phyloP scores from a whole-genome alignment of 83 land plant species.

The Picea abies region DNA sequence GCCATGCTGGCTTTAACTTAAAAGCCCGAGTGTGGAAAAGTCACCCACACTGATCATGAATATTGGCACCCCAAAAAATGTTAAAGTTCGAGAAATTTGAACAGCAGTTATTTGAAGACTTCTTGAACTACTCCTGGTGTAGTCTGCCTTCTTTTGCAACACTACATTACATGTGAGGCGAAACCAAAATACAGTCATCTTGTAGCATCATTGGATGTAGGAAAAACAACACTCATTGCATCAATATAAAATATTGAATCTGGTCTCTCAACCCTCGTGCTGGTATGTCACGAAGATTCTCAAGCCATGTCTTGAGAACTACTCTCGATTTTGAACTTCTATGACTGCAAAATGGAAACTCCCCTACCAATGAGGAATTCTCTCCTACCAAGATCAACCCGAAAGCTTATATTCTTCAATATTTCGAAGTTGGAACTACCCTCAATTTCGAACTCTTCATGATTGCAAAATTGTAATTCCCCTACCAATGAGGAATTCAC shows the following conservation, averaged over 20 bases:
- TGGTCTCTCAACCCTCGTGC: neutral
- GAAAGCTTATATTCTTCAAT: no score
- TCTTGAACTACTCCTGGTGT: neutral
- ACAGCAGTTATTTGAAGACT: neutral
- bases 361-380: neutral
- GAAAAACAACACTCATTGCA: neutral
- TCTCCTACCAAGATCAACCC: no score
- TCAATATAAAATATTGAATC: neutral
- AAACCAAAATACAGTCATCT: neutral
- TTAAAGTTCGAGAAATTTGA: neutral
- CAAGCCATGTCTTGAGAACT: neutral
- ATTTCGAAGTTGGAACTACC: no score
- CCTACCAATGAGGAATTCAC: no score
- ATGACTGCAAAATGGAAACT: neutral
- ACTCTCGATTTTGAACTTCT: neutral
- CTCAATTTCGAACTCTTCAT: no score
- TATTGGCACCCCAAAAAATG: neutral
- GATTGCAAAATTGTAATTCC: no score
- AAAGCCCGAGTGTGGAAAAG: neutral
- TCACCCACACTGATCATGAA: neutral
- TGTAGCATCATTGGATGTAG: neutral
- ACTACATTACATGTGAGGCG: neutral
- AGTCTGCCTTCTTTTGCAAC: neutral
- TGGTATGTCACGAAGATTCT: neutral
- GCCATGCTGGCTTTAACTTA: neutral